These are phyloP conservation scores for Turnera subulata DNA, from an alignment of 345 rosid genomes.

Conservation along the genomic window DNA sequence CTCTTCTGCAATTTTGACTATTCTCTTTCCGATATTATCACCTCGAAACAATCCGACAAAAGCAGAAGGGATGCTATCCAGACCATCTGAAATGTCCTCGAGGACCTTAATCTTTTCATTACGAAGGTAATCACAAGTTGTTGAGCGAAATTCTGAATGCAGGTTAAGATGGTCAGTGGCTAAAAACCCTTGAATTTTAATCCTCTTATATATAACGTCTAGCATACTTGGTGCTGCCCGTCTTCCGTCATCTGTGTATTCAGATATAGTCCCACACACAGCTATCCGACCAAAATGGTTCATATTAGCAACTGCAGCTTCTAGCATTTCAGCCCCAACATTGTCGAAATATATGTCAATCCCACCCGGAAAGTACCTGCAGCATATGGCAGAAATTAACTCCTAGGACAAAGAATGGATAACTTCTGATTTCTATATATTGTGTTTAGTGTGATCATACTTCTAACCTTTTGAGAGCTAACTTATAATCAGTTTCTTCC, in stretches of 20 bases:
- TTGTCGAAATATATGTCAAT: conserved; percentile 19
- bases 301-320: conserved; percentile 13
- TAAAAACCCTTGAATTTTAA: conserved; percentile 41
- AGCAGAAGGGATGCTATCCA: conserved; percentile 44
- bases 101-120: conserved; percentile 18
- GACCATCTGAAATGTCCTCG: conserved; percentile 40
- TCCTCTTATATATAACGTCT: conserved; percentile 39
- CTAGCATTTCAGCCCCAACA: conserved; percentile 8
- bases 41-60: conserved; percentile 33
- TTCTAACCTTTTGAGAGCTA: background rate
- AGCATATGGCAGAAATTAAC: too few relatives aligned
- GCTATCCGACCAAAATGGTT: conserved; percentile 4
- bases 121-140: conserved; percentile 29
- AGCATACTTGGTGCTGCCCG: conserved; percentile 33
- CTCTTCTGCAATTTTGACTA: conserved; percentile 22
- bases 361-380: conserved; percentile 14
- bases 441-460: too few relatives aligned
- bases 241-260: conserved; percentile 12
- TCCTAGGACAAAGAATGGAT: background rate
- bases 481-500: conserved; percentile 6
- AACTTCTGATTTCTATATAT: too few relatives aligned
- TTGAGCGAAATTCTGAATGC: conserved; percentile 30
- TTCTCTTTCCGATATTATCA: conserved; percentile 29
- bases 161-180: conserved; percentile 19
- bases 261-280: background rate